Evolutionary conservation across 257 asterid genomes (phyloP).

Genomic region (Plectranthus barbatus): DNA sequence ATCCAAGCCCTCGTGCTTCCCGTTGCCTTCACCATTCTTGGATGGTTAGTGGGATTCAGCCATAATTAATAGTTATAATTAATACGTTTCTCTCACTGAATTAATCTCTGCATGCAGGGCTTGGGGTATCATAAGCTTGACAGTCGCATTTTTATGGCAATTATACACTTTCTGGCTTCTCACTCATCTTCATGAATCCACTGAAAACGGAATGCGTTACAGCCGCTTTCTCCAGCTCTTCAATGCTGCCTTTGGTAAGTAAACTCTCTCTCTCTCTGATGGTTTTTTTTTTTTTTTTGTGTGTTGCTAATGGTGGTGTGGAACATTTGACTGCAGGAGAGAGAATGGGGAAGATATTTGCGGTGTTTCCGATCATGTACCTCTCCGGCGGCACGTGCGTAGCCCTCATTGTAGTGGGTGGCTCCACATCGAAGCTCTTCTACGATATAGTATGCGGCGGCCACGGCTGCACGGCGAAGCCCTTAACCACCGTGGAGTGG

Average conservation of each 20-base stretch:
- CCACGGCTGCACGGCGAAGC: constrained; percentile 14
- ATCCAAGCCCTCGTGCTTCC: constrained; percentile 67
- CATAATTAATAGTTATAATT: no score
- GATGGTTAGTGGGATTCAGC: constrained; percentile 30
- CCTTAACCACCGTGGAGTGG: constrained; percentile 56
- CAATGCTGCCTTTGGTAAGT: constrained; percentile 18
- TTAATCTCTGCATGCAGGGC: constrained; percentile 11
- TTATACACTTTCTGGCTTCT: constrained; percentile 23
- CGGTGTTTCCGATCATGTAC: constrained; percentile 23
- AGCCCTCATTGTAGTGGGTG: constrained; percentile 23
- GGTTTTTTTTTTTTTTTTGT: no score
- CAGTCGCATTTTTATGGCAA: constrained; percentile 24
- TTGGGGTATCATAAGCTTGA: constrained; percentile 26
- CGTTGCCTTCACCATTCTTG: constrained; percentile 59
- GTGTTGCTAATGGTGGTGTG: no score
- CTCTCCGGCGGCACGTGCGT: constrained; percentile 25
- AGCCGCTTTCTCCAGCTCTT: constrained; percentile 26
- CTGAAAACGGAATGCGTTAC: constrained; percentile 17
- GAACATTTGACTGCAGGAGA: constrained; percentile 14
- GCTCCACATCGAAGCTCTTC: constrained; percentile 25
- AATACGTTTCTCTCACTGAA: no score
- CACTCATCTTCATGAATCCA: constrained; percentile 25
- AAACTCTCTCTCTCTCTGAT: neutral
- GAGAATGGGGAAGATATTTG: constrained; percentile 16
- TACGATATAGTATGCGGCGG: constrained; percentile 23